A percentile compares a stretch with the other conserved stretches of the same genome.
phyloP scores from a whole-genome alignment of 495 filamentous ascomycete genomes.

The Penicillium simplicissimum region DNA sequence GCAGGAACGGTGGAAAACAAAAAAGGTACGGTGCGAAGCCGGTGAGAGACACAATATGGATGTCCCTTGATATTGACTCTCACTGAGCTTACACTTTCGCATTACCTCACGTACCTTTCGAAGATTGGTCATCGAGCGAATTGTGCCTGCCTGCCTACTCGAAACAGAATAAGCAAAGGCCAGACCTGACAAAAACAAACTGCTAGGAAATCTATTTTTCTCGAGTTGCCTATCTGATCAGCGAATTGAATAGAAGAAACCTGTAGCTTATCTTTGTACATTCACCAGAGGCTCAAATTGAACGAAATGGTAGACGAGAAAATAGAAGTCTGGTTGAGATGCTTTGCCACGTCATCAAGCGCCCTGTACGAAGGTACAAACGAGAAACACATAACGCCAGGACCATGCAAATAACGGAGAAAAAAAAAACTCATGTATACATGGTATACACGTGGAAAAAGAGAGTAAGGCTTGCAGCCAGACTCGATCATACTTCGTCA shows the following conservation, averaged over 20 bases:
- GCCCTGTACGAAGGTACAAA: slow-evolving; percentile 7
- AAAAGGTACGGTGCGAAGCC: too few relatives aligned
- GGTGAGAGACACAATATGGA: too few relatives aligned
- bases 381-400: slow-evolving; percentile 35
- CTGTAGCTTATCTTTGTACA: slow-evolving; percentile 37
- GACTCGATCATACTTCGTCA: slow-evolving; percentile 40
- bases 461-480: not conserved
- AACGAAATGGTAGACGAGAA: slow-evolving; percentile 1
- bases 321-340: not conserved
- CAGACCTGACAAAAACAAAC: slow-evolving; percentile 4
- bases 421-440: slow-evolving; percentile 28
- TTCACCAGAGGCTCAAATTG: slow-evolving; percentile 19
- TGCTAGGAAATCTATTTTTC: slow-evolving; percentile 38
- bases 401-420: slow-evolving; percentile 34
- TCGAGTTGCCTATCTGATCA: slow-evolving; percentile 20
- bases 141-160: too few relatives aligned
- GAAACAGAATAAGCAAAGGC: too few relatives aligned
- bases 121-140: too few relatives aligned
- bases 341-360: not conserved
- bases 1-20: too few relatives aligned
- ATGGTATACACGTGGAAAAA: not conserved
- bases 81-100: too few relatives aligned
- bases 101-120: too few relatives aligned
- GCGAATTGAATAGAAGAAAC: slow-evolving; percentile 7
- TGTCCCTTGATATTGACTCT: too few relatives aligned